phyloP scores from a whole-genome alignment of 75 land plant species.

The Pinus albicaulis region DNA sequence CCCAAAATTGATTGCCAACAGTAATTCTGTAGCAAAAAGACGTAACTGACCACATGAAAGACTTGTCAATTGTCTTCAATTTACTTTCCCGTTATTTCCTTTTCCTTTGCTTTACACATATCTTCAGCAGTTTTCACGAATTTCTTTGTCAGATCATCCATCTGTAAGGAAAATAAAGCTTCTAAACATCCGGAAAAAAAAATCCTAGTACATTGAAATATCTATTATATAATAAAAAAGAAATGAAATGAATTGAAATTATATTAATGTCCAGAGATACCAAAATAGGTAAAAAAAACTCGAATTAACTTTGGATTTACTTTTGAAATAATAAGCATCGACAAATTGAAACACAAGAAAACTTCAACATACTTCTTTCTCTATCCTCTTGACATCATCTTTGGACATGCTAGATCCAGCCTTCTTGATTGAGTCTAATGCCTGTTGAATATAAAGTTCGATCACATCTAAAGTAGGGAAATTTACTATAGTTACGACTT shows the following conservation, averaged over 20 bases:
- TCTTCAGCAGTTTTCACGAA: slow-evolving; percentile 91
- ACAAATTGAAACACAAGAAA: no score
- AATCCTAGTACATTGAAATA: no score
- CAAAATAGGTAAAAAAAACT: no score
- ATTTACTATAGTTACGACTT: background rate
- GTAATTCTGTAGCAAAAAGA: no score
- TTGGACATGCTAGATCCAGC: slow-evolving; percentile 55
- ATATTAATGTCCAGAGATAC: background rate
- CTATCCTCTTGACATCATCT: slow-evolving; percentile 79
- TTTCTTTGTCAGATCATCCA: slow-evolving; percentile 94
- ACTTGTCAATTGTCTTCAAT: no score
- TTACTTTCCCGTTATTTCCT: slow-evolving; percentile 32
- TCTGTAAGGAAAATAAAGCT: slow-evolving; percentile 32
- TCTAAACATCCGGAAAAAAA: background rate
- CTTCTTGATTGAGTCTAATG: slow-evolving; percentile 81
- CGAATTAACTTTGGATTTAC: no score
- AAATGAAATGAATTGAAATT: background rate
- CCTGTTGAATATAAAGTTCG: slow-evolving; percentile 35
- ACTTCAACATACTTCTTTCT: slow-evolving; percentile 72
- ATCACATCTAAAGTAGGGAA: no score
- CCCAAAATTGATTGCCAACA: no score
- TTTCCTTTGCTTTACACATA: slow-evolving; percentile 91
- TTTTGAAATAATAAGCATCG: no score
- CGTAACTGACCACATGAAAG: no score
- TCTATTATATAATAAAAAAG: no score